Percentiles rank a stretch among this genome's conserved stretches.
phyloP scores from a whole-genome alignment of 164 flowering plant genomes.

The Brasenia schreberi region DNA sequence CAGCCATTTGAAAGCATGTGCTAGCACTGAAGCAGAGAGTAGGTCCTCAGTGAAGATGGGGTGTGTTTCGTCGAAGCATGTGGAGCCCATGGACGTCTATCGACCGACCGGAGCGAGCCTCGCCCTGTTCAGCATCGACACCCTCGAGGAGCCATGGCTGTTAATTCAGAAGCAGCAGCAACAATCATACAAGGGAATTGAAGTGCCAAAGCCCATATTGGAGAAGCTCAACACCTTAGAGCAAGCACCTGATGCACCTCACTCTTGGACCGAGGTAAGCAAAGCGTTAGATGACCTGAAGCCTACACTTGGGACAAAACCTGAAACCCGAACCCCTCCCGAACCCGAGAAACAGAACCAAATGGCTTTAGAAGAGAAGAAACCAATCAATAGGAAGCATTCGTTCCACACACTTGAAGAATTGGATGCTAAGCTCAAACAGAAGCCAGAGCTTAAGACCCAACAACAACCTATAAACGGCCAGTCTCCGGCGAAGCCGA shows the following conservation, averaged over 20 bases:
- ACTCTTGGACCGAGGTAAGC: constrained; percentile 84
- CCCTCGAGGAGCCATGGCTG: constrained; percentile 83
- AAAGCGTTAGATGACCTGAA: constrained; percentile 66
- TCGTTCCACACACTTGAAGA: constrained; percentile 80
- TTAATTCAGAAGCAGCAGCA: constrained; percentile 8
- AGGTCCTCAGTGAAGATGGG: constrained; percentile 38
- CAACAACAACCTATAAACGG: neutral
- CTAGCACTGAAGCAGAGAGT: neutral
- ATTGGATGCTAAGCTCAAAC: constrained; percentile 36
- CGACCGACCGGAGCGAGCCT: constrained; percentile 67
- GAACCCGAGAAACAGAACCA: neutral
- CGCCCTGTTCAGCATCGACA: constrained; percentile 60
- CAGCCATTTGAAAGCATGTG: neutral
- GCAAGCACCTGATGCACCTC: constrained; percentile 31
- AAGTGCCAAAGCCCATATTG: constrained; percentile 35
- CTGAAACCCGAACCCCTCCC: constrained; percentile 5
- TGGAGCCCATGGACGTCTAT: constrained; percentile 43
- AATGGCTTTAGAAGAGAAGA: constrained; percentile 1
- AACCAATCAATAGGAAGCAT: constrained; percentile 18
- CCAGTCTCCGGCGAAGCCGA: neutral
- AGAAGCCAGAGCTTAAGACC: constrained; percentile 5
- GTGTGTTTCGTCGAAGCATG: constrained; percentile 63
- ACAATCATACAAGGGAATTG: constrained; percentile 11
- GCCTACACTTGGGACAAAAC: constrained; percentile 24
- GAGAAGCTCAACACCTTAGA: constrained; percentile 59